These are phyloP conservation scores for Pseudovirgaria hyperparasitica DNA, from an alignment of 2,329 filamentous ascomycete species.

Conservation along the genomic window DNA sequence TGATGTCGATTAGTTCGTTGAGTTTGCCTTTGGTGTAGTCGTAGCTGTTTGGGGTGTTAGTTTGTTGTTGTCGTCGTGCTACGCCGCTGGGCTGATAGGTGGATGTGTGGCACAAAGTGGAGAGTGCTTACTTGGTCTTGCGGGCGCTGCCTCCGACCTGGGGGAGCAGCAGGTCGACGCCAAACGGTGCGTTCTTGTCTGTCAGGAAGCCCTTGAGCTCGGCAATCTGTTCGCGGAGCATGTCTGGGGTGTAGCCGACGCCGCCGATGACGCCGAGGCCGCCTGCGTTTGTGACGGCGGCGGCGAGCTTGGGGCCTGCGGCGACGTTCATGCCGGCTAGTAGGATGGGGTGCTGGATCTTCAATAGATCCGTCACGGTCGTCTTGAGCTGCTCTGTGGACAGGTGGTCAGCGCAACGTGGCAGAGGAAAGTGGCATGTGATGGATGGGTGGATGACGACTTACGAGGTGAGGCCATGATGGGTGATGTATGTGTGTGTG, in stretches of 20 bases:
- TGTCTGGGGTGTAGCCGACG: conserved; percentile 90
- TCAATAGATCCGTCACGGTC: conserved; percentile 85
- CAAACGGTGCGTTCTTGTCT: conserved; percentile 91
- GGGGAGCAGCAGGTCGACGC: conserved; percentile 83
- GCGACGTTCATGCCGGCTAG: conserved; percentile 99
- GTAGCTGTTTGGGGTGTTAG: conserved; percentile 48
- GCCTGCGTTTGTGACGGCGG: conserved; percentile 92
- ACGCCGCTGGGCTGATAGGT: conserved; percentile 3
- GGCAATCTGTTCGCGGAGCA: conserved; percentile 87
- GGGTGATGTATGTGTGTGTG: conserved; percentile 7
- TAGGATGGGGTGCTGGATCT: conserved; percentile 93
- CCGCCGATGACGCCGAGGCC: conserved; percentile 94
- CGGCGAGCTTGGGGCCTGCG: conserved; percentile 88
- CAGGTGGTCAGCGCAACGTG: conserved; percentile 15
- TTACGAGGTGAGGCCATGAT: conserved; percentile 71
- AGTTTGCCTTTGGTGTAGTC: conserved; percentile 99
- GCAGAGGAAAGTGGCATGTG: conserved; percentile 8
- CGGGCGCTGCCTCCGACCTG: conserved; percentile 89
- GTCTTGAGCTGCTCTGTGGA: conserved; percentile 73
- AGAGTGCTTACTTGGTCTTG: conserved; percentile 70
- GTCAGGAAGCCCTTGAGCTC: conserved; percentile 81
- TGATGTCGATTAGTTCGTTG: conserved; percentile 74
- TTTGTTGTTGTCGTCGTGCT: conserved; percentile 3
- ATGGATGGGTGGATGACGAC: conserved; percentile 21
- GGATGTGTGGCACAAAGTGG: not conserved